Base-by-base conservation (phyloP, 2,329 filamentous ascomycete species). In the Magnaporthiopsis incrustans region DNA sequence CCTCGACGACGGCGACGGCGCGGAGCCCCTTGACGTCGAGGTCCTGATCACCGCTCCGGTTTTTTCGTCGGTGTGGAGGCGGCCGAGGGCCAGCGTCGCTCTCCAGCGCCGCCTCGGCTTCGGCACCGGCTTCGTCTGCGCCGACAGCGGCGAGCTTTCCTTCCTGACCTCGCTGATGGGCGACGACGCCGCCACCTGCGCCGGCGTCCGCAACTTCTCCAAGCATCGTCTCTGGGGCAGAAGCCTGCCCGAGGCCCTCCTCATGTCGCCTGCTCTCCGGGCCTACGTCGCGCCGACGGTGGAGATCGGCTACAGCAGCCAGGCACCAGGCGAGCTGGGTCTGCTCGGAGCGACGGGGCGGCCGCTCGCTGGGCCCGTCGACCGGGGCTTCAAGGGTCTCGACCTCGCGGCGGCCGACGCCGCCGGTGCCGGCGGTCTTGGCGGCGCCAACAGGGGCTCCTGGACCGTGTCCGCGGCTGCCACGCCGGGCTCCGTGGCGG, bases 381-480 rank as follows among this genome's bases (percentile, higher is more conserved):
- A 75, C 35, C 69, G 70, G 4, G 75, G 78, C 0, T 72, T 80
- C 32, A 71, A 75, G 38, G 73, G 74, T 2, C 70, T 80, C 18
- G 77, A 80, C 62, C 63, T 66, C 6, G 75, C 76, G 32, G 64
- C 76, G 32, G 68, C 71, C 44, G 64, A 67, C 44, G 64, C 67
- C 2, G 57, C 53, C 53, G 50, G 15, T 11, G 44, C 38, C 26
- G 25, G 60, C 22, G 18, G 26, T 2, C 15, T 12, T 35, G 60
- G 56, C 3, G 59, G 56, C 3, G 59, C 27, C 3, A 58, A 33
- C 44, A 65, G 63, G 32, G 73, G 72, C 25, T 74, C 74, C 0
- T 81, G 78, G 79, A 77, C 79, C 1, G 67, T 76, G 2, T 77
- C 79, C 3, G 72, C 74, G 1, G 72, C 73, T 2, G 64, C 70